These are phyloP conservation scores for Alisma plantagoaquatica DNA, from an alignment of 106 monocot genomes.

Conservation along the genomic window DNA sequence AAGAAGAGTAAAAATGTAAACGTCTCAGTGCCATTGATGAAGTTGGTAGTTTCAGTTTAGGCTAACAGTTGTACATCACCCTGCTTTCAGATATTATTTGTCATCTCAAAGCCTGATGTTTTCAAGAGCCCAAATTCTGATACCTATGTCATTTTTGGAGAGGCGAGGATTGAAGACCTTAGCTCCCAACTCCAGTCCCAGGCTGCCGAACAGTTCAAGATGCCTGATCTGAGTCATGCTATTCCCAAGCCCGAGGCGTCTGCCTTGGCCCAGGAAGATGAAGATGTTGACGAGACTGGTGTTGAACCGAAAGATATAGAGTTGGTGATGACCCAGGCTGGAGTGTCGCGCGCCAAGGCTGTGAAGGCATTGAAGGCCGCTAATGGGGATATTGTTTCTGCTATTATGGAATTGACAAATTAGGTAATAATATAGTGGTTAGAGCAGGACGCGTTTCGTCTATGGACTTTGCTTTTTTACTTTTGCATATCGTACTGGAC, in stretches of 20 bases:
- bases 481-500: no score
- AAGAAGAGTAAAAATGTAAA: slow-evolving; percentile 42
- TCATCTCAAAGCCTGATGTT: slow-evolving; percentile 32
- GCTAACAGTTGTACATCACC: no score
- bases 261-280: slow-evolving; percentile 20
- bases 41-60: no score
- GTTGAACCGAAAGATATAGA: slow-evolving; percentile 38
- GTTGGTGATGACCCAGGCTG: slow-evolving; percentile 34
- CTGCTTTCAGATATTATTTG: slow-evolving; percentile 30
- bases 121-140: slow-evolving; percentile 35
- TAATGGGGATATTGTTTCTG: slow-evolving; percentile 29
- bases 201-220: slow-evolving; percentile 37
- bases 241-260: slow-evolving; percentile 14
- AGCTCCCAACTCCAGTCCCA: slow-evolving; percentile 40
- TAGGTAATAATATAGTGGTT: no score
- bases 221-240: slow-evolving; percentile 16
- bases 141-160: slow-evolving; percentile 29
- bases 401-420: slow-evolving; percentile 34
- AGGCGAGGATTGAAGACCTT: slow-evolving; percentile 34
- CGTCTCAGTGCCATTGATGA: no score
- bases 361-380: slow-evolving; percentile 29
- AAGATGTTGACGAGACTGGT: slow-evolving; percentile 30
- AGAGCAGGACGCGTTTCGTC: no score
- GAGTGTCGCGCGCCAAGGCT: slow-evolving; percentile 26
- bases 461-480: no score